These are phyloP conservation scores for Boletus fagicola DNA, from an alignment of 768 basidiomycete species.

Conservation along the genomic window DNA sequence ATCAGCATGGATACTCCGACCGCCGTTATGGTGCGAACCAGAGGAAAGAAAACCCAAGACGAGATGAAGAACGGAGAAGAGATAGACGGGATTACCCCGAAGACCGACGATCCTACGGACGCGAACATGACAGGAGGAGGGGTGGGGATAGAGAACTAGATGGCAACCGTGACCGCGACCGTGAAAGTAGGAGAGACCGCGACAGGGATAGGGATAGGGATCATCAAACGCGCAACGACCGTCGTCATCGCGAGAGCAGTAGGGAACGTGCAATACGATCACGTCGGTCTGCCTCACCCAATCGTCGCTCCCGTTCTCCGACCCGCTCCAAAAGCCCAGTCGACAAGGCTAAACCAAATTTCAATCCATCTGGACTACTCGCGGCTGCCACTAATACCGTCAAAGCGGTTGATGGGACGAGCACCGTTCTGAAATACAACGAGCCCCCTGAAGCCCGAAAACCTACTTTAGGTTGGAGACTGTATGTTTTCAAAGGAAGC, in stretches of 20 bases:
- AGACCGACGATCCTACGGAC: conserved; percentile 20
- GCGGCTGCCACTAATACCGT: conserved; percentile 97
- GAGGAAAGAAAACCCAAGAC: conserved; percentile 15
- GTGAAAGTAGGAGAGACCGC: conserved; percentile 15
- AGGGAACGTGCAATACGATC: conserved; percentile 33
- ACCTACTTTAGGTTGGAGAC: conserved; percentile 83
- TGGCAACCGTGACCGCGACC: conserved; percentile 10
- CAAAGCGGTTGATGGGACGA: conserved; percentile 68
- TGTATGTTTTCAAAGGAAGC: conserved; percentile 96
- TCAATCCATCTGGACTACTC: conserved; percentile 81
- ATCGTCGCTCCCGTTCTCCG: conserved; percentile 37
- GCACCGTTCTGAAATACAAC: conserved; percentile 91
- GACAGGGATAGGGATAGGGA: conserved; percentile 45
- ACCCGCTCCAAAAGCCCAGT: conserved; percentile 44
- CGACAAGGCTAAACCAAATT: conserved; percentile 85
- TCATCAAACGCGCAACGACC: conserved; percentile 32
- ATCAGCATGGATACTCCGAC: conserved; percentile 13
- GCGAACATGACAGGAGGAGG: conserved; percentile 19
- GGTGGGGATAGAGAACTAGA: conserved; percentile 13
- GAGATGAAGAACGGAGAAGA: conserved; percentile 25
- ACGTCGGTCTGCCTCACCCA: conserved; percentile 61
- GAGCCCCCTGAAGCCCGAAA: conserved; percentile 98
- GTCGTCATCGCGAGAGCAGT: conserved; percentile 23
- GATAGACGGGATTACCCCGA: conserved; percentile 17
- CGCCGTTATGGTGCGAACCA: conserved; percentile 16